Conservation (phyloP, 2,329 filamentous ascomycete genomes). For the Calonectria pseudoturangicola region DNA sequence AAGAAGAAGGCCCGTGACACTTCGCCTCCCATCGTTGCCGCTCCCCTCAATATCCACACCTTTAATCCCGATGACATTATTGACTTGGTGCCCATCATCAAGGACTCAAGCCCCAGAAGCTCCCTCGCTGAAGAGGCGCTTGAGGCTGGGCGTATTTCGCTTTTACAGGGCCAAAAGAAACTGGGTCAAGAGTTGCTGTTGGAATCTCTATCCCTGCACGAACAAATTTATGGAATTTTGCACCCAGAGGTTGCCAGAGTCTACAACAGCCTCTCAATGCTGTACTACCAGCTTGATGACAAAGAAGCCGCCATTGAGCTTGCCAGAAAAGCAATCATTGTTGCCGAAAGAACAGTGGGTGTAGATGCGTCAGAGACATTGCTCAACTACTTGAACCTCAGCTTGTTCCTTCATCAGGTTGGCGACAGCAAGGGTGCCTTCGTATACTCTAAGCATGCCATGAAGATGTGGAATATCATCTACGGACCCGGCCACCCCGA, state of each 20-base stretch:
- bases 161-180: constrained; percentile 95
- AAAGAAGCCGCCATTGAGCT: constrained; percentile 97
- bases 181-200: constrained; percentile 95
- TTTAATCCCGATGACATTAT: constrained; percentile 91
- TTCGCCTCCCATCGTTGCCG: constrained; percentile 68
- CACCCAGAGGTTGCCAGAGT: constrained; percentile 97
- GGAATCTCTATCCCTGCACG: constrained; percentile 96
- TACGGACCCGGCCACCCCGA: constrained; percentile 96
- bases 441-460: constrained; percentile 91
- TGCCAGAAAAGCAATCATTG: constrained; percentile 96
- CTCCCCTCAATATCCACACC: constrained; percentile 63
- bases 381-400: constrained; percentile 95
- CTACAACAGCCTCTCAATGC: constrained; percentile 95
- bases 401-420: constrained; percentile 92
- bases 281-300: constrained; percentile 98
- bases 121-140: constrained; percentile 95
- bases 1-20: constrained; percentile 75
- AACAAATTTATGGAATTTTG: constrained; percentile 98
- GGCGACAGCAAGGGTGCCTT: constrained; percentile 94
- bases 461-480: constrained; percentile 97
- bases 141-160: constrained; percentile 96
- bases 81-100: constrained; percentile 95
- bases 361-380: constrained; percentile 96
- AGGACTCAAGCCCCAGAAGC: constrained; percentile 94
- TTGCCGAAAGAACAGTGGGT: constrained; percentile 94